These are phyloP conservation scores for Micromonas pusilla DNA, from an alignment of 139 green algal species.

Conservation along the genomic window DNA sequence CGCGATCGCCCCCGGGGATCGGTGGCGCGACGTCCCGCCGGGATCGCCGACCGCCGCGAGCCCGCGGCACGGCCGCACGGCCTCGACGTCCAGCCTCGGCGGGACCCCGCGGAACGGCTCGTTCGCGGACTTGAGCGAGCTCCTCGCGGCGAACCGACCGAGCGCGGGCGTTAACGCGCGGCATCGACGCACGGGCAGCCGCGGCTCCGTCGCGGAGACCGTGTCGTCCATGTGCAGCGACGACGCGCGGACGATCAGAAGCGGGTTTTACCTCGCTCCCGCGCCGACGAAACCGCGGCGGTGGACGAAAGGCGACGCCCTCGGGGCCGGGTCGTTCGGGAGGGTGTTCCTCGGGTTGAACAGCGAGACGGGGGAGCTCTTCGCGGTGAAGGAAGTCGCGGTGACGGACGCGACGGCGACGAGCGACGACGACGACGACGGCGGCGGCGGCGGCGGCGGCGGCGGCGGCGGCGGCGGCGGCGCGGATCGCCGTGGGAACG, in stretches of 20 bases:
- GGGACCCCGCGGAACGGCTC: background rate
- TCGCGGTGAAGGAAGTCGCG: slow-evolving; percentile 50
- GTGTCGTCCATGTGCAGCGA: no score
- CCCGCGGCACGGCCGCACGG: background rate
- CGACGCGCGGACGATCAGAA: background rate
- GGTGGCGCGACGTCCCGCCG: background rate
- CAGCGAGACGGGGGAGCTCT: slow-evolving; percentile 45
- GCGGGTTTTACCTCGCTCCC: background rate
- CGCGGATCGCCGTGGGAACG: no score
- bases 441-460: no score
- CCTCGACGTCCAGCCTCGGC: no score
- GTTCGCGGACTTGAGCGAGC: no score
- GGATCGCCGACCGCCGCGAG: background rate
- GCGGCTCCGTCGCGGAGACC: background rate
- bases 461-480: no score
- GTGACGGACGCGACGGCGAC: background rate
- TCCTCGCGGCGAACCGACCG: no score
- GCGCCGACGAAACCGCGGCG: slow-evolving; percentile 3
- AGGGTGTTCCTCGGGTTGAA: slow-evolving; percentile 50
- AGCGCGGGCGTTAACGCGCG: background rate
- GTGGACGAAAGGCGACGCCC: slow-evolving; percentile 45
- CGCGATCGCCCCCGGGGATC: background rate
- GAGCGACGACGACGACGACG: no score
- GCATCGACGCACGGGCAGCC: background rate
- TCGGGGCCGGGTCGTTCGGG: slow-evolving; percentile 44